Conservation (phyloP, 257 asterid species). For the Lantana camara region DNA sequence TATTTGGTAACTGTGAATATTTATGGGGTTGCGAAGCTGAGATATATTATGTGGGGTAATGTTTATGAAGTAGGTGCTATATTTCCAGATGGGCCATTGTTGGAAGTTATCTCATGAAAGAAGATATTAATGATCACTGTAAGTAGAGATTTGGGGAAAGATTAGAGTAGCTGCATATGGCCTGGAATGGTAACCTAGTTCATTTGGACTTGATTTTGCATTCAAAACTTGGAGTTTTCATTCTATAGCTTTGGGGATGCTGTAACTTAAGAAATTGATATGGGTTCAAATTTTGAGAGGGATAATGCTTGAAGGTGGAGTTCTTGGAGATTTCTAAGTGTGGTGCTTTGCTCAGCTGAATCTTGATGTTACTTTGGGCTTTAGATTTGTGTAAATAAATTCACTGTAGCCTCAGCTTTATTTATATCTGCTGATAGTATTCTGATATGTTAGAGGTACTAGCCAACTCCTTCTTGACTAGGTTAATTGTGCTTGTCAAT, state of each 20-base stretch:
- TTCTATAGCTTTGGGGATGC: background rate
- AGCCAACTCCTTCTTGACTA: too few relatives aligned
- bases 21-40: slow-evolving; percentile 14
- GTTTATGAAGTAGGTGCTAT: background rate
- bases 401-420: slow-evolving; percentile 5
- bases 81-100: slow-evolving; percentile 2
- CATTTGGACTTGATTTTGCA: background rate
- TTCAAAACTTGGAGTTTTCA: background rate
- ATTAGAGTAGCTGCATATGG: background rate
- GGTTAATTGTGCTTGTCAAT: background rate
- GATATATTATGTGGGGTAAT: background rate
- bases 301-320: background rate
- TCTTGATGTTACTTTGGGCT: slow-evolving; percentile 19
- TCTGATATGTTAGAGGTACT: too few relatives aligned
- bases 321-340: background rate
- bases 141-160: background rate
- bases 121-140: background rate
- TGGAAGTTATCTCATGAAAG: background rate
- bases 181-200: slow-evolving; percentile 9
- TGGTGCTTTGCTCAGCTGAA: background rate
- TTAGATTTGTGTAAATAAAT: slow-evolving; percentile 8
- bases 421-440: slow-evolving; percentile 9
- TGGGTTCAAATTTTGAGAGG: background rate
- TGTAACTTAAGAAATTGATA: background rate
- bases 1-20: background rate